Conservation (phyloP, 805 yeast species). For the Teunomyces gatunensis region DNA sequence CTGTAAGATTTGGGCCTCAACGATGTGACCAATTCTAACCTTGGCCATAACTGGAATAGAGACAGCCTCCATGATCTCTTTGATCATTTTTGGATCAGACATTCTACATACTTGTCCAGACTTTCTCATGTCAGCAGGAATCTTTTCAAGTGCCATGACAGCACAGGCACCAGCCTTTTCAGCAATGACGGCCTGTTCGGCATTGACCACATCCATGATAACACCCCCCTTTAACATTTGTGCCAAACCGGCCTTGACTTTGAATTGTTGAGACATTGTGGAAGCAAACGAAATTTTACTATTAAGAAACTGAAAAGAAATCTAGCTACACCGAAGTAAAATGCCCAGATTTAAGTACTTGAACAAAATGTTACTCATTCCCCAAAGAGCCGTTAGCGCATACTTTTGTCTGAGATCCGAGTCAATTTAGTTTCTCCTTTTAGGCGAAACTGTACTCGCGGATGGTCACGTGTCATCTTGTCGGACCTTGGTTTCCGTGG, state of each 20-base stretch:
- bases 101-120: constrained; percentile 82
- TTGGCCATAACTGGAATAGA: constrained; percentile 83
- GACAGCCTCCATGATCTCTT: constrained; percentile 67
- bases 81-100: constrained; percentile 81
- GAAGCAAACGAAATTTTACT: too few relatives aligned
- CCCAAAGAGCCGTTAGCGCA: constrained; percentile 7
- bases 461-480: not conserved
- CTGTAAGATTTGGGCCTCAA: constrained; percentile 77
- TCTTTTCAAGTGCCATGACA: constrained; percentile 83
- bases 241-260: constrained; percentile 75
- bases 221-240: constrained; percentile 84
- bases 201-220: constrained; percentile 71
- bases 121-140: constrained; percentile 82
- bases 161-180: constrained; percentile 87
- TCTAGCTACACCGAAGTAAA: not conserved
- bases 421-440: not conserved
- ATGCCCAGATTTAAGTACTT: constrained; percentile 1
- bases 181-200: constrained; percentile 78
- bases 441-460: not conserved
- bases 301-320: not conserved
- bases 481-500: not conserved
- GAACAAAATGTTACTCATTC: not conserved
- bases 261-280: constrained; percentile 31
- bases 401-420: not conserved
- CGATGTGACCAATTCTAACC: constrained; percentile 78